Percentiles rank a stretch among this genome's conserved stretches.
Evolutionary conservation across 2,329 filamentous ascomycete genomes (phyloP).

Genomic region (Pyricularia sp.): DNA sequence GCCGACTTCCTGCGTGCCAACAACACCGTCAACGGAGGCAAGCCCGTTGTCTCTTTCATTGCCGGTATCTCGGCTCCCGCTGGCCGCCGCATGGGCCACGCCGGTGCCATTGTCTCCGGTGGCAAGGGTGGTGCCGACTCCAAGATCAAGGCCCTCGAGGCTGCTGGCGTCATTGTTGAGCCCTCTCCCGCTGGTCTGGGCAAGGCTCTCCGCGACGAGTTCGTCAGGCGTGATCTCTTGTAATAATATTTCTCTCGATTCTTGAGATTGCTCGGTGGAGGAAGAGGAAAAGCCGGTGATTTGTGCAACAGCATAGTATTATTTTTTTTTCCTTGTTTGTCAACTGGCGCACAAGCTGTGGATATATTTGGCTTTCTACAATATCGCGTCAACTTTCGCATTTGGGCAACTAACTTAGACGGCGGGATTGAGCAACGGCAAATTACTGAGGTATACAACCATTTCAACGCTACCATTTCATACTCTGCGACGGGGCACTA

Average conservation of each 20-base stretch:
- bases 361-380: not conserved
- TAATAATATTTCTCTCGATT: conserved; percentile 30
- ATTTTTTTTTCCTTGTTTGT: conserved; percentile 3
- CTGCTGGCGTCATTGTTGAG: conserved; percentile 91
- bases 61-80: conserved; percentile 95
- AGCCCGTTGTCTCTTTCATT: conserved; percentile 96
- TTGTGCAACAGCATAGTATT: not conserved
- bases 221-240: conserved; percentile 89
- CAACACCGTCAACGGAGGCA: conserved; percentile 73
- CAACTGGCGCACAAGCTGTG: not conserved
- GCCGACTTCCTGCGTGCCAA: conserved; percentile 88
- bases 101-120: conserved; percentile 92
- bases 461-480: not conserved
- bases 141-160: conserved; percentile 91
- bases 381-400: not conserved
- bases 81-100: conserved; percentile 95
- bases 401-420: not conserved
- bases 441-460: not conserved
- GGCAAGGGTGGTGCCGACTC: conserved; percentile 97
- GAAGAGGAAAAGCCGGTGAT: not conserved
- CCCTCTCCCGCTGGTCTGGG: conserved; percentile 83
- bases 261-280: not conserved
- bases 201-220: conserved; percentile 88
- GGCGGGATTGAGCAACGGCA: not conserved
- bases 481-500: not conserved